Evolutionary conservation across 345 rosid species (phyloP), one percentile per base, ranked within the genome.

Genomic region (Mercurialis annua): DNA sequence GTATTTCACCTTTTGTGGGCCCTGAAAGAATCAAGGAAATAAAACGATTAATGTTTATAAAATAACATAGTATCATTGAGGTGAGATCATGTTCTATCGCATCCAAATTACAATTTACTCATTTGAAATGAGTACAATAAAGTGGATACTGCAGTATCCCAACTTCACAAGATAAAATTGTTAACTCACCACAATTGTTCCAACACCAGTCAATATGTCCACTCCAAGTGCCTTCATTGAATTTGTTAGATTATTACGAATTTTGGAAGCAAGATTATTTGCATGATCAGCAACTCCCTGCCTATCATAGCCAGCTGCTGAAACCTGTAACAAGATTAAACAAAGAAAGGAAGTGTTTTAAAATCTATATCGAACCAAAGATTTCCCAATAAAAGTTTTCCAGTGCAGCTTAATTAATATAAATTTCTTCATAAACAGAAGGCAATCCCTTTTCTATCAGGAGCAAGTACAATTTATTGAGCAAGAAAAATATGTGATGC

Each of bases 251-350:
- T 86, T 94, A 63, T 77, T 86, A 34, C 98, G 88, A 51, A 94
- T 94, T 78, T 86, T 92, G 43, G 97, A 63, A 59, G 99, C 99
- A 34, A 94, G 84, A 66, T 92, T 92, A 71, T 85, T 94, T 24
- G 99, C 99, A 67, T 92, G 99, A 78, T 92, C 97, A 43, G 98
- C 98, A 71, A 94, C 98, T 68, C 92, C 98, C 72, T 88, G 93
- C 55, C 97, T 86, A 76, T 94, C 93, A 65, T 94, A 94, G 44
- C 96, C 89, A 73, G 97, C 96, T 73, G 96, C 93, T 48, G 92
- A 78, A 65, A 94, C 98, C 99, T 94, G 75, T 58, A 70, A 70
- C 7, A 66, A 40, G 49, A 57, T 51, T 56, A 26, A 17, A 20
- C 11, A 60, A 16, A 56, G 18, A 48, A 17, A 9, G 0, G 18